Percentiles rank a stretch among this genome's conserved stretches.
Evolutionary conservation across 139 green algal species (phyloP).

Genomic region (Chlorella sp.): DNA sequence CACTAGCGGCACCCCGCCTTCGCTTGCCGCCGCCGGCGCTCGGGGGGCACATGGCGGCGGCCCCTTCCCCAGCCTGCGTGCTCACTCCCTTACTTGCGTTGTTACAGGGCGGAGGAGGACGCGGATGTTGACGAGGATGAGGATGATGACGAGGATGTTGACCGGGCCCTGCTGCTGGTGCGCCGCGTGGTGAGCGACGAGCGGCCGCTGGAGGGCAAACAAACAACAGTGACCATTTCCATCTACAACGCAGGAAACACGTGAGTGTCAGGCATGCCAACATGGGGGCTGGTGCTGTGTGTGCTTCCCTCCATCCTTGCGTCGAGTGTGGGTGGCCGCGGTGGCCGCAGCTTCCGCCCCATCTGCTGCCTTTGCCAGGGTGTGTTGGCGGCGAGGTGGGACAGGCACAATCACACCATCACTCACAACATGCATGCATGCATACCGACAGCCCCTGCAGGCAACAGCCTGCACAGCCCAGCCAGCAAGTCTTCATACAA

Average conservation of each 20-base stretch:
- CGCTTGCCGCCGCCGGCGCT: background rate
- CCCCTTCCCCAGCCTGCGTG: too few relatives aligned
- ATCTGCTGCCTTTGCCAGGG: background rate
- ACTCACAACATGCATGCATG: background rate
- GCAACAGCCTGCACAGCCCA: background rate
- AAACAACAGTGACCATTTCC: slow-evolving; percentile 40
- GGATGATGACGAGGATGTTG: background rate
- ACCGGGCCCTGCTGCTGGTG: slow-evolving; percentile 9
- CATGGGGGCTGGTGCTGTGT: background rate
- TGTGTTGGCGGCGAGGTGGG: too few relatives aligned
- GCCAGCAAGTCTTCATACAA: background rate
- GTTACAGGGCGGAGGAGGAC: background rate
- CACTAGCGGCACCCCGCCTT: background rate
- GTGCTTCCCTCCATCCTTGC: background rate
- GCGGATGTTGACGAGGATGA: background rate
- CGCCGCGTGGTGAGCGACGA: slow-evolving; percentile 21
- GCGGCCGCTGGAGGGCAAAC: slow-evolving; percentile 42
- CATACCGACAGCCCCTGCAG: too few relatives aligned
- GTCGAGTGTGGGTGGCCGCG: too few relatives aligned
- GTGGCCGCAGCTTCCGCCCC: too few relatives aligned
- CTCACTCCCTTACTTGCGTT: background rate
- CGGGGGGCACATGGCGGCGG: too few relatives aligned
- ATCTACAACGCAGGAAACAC: slow-evolving; percentile 47
- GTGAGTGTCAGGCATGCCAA: background rate
- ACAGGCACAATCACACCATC: background rate